Conservation (phyloP, 192 early-diverging fungal species). For the Umbelopsis sp. region DNA sequence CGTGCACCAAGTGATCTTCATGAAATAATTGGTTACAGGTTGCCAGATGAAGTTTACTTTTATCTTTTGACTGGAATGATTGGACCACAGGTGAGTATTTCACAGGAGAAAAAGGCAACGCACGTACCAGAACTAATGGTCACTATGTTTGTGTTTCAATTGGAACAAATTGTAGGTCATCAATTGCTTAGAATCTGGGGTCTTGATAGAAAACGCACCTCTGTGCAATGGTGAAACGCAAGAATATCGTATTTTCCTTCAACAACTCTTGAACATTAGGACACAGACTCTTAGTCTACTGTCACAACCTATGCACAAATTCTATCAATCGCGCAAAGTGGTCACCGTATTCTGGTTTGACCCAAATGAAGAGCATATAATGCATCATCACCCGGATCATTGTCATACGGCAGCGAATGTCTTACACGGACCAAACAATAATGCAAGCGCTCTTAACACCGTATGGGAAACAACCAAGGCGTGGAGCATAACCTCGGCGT, state of each 20-base stretch:
- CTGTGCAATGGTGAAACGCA: constrained; percentile 79
- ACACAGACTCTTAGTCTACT: constrained; percentile 58
- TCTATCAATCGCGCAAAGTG: constrained; percentile 71
- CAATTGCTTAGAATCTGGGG: constrained; percentile 66
- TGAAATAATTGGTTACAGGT: constrained; percentile 77
- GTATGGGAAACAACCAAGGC: constrained; percentile 38
- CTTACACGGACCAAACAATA: constrained; percentile 19
- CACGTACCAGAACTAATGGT: too few species aligned
- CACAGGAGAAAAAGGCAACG: not conserved
- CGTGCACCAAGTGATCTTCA: constrained; percentile 78
- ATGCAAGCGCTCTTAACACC: constrained; percentile 44
- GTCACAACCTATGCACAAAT: constrained; percentile 60
- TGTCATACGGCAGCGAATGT: constrained; percentile 24
- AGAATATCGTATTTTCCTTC: constrained; percentile 71
- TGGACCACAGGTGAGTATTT: constrained; percentile 47
- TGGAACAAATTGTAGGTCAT: constrained; percentile 38
- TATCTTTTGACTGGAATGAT: constrained; percentile 68
- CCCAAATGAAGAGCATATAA: constrained; percentile 53
- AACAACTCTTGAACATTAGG: constrained; percentile 59
- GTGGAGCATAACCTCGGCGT: constrained; percentile 28
- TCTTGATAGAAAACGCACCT: constrained; percentile 70
- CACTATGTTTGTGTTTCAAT: not conserved
- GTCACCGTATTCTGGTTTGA: constrained; percentile 62
- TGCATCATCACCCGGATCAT: constrained; percentile 56
- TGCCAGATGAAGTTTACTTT: constrained; percentile 72